Base-by-base conservation (phyloP, 192 early-diverging fungal genomes). In the Rhizoclosmatium sp. region DNA sequence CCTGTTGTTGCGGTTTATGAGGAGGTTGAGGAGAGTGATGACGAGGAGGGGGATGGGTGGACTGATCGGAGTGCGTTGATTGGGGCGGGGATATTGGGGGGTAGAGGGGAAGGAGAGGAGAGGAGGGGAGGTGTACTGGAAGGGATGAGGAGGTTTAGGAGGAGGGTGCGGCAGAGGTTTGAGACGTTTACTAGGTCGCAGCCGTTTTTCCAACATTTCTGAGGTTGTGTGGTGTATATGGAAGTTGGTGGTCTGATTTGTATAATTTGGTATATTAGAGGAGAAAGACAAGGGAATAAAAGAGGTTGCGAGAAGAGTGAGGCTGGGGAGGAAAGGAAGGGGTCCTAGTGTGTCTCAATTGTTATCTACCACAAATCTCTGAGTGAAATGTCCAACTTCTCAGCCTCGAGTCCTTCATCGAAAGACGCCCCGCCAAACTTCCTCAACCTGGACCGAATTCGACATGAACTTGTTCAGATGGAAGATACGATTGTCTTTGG, bases 401-500 rank as follows among this genome's bases (percentile, higher is more conserved):
- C 42, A 69, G 7, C 68, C 41, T 10, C 42, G 21, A 5, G 12
- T 48, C 39, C 2, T 3, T 44, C 72, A n/a, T 14, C 58, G 48
- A 42, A 21, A 9, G 19, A 54, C 16, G 58, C 14, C 10, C 21
- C 45, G 2, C 69, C 69, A 67, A 72, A 40, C 67, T 64, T 71
- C 59, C 56, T 89, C 21, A 75, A 80, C 14, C 81, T 89, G 40
- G 51, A 76, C 47, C 80, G 74, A 31, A 81, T 90, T 60, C 82
- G 90, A 19, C 62, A 83, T 14, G 87, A 86, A 62, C 75, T 99
- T n/a, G 92, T 97, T 65, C 89, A 96, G n/a, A 85, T 97, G 47
- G 97, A 99, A 80, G 97, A 99, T 85, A 94, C 94, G 12, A 97
- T 99, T 79, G 94, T 96, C 60, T 95, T 96, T 84, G 93, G 94